Conservation (phyloP, 2,329 filamentous ascomycete genomes). For the Pseudopyricularia javanii region DNA sequence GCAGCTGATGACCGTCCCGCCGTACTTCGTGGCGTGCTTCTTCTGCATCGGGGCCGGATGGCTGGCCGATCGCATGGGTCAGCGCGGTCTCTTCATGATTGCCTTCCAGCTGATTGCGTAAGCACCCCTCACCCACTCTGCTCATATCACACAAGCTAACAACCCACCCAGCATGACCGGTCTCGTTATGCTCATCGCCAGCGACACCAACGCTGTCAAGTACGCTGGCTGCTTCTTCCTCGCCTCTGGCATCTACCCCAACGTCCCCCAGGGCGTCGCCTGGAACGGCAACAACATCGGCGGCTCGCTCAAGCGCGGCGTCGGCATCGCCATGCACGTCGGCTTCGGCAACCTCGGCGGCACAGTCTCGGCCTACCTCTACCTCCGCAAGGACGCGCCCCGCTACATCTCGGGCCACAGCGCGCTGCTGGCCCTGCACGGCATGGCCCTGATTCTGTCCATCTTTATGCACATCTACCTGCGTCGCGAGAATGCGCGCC, state of each 20-base stretch:
- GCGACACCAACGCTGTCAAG: too few relatives aligned
- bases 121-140: neutral
- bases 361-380: constrained; percentile 4
- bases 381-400: constrained; percentile 20
- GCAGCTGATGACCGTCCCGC: constrained; percentile 14
- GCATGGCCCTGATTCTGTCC: constrained; percentile 36
- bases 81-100: constrained; percentile 59
- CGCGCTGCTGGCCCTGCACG: constrained; percentile 25
- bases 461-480: constrained; percentile 46
- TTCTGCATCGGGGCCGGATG: constrained; percentile 52
- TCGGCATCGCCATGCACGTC: constrained; percentile 42
- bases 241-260: constrained; percentile 77
- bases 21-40: constrained; percentile 35
- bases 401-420: constrained; percentile 30
- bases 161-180: too few relatives aligned
- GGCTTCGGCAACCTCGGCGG: constrained; percentile 12
- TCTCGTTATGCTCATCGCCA: too few relatives aligned
- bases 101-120: constrained; percentile 43
- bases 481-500: constrained; percentile 39
- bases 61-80: constrained; percentile 50
- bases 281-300: constrained; percentile 85
- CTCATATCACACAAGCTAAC: neutral
- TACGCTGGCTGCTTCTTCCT: constrained; percentile 68
- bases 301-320: constrained; percentile 79
- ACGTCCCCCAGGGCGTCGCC: constrained; percentile 72